Conservation (phyloP, 345 rosid species). For the Populus deltoides region DNA sequence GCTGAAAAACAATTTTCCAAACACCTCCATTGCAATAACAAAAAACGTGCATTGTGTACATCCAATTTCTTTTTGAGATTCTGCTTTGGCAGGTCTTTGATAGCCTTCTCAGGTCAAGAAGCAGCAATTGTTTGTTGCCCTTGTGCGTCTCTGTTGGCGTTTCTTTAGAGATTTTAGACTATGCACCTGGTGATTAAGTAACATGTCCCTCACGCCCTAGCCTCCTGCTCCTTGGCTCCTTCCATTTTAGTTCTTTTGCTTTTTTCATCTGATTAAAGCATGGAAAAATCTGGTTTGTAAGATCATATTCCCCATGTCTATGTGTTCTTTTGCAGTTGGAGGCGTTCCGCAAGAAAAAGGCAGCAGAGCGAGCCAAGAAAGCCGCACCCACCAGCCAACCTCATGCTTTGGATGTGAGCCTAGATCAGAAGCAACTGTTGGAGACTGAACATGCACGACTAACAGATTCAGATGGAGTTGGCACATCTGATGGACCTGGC, state of each 20-base stretch:
- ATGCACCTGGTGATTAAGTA: background rate
- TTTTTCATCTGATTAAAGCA: background rate
- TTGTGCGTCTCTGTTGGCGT: background rate
- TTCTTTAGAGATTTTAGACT: background rate
- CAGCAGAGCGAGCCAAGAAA: conserved; percentile 80
- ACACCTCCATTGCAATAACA: background rate
- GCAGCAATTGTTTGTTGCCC: background rate
- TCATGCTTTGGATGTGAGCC: conserved; percentile 35
- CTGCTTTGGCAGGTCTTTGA: background rate
- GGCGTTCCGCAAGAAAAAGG: conserved; percentile 95
- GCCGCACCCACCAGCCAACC: conserved; percentile 37
- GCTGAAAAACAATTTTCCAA: background rate
- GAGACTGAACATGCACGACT: conserved; percentile 34
- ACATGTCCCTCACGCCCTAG: background rate
- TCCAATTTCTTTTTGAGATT: background rate
- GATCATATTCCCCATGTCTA: background rate
- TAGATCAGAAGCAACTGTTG: conserved; percentile 33
- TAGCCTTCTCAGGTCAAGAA: background rate
- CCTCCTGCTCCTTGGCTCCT: background rate
- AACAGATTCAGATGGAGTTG: conserved; percentile 52
- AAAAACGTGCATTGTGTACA: background rate
- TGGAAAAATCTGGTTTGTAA: background rate
- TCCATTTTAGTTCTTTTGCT: background rate
- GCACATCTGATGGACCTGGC: conserved; percentile 39
- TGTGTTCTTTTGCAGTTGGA: conserved; percentile 58